Evolutionary conservation across 108 stramenopile genomes (phyloP), one percentile per base, ranked within the genome.

Genomic region (Pinguiococcus pyrenoidosus): DNA sequence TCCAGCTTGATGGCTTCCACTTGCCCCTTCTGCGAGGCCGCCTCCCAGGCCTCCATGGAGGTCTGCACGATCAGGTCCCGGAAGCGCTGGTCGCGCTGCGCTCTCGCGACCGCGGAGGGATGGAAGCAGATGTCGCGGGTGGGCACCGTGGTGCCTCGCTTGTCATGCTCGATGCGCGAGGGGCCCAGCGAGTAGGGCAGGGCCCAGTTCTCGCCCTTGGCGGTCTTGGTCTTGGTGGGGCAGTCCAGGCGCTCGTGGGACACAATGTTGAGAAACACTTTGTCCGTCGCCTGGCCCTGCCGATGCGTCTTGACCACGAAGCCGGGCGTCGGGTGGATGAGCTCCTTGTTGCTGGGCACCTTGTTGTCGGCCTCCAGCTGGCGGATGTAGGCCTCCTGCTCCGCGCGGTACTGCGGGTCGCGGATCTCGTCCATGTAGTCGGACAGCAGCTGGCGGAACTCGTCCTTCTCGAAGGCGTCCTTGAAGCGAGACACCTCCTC

Each of bases 351-450:
- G 23, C 54, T 25, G 16, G 57, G 57, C 1, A 59, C 57, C 1
- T 51, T 50, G 44, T 59, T 44, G 14, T 59, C 51, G n/a, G 10
- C 5, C 47, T 59, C 57, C 43, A 59, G 57, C 28, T 59, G 51
- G 6, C 52, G 46, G 22, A 59, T 59, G 44, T 59, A 59, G 33
- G 9, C 14, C 55, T 59, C 57, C 54, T 55, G 54, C 46, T 59
- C 57, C 53, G 54, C 57, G 16, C 57, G 41, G 7, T 22, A 6
- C 23, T 17, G 44, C 8, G 57, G 57, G 48, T 59, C 57, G 16
- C 54, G 57, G 42, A 59, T 55, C 55, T 59, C 57, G 9, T 55
- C 45, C 54, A 59, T 48, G 44, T 59, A 59, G 17, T 59, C 57
- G 27, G 24, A 41, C 43, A 59, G 44, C 54, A 59, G 51, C 24